A percentile compares a stretch with the other conserved stretches of the same genome.
These are phyloP conservation scores for Blastobotrys raffinosifermentans DNA, from an alignment of 1,139 yeast genomes.

Conservation along the genomic window DNA sequence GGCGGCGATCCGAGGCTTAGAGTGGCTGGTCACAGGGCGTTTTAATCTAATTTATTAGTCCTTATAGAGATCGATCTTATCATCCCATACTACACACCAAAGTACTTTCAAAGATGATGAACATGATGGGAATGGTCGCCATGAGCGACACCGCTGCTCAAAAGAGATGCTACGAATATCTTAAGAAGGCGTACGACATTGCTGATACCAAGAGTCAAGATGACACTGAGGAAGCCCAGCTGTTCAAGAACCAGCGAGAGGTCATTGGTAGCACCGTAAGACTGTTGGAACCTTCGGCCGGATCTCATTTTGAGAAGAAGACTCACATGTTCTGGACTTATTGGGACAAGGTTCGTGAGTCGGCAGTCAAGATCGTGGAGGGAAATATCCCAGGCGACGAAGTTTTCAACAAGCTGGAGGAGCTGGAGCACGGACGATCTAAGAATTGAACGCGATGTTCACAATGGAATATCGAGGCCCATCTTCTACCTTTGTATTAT, in stretches of 20 bases:
- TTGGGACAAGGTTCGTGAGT: conserved; percentile 30
- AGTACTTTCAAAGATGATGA: too few species aligned
- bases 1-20: too few species aligned
- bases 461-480: neutral
- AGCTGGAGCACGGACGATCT: conserved; percentile 29
- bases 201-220: conserved; percentile 14
- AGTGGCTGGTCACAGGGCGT: too few species aligned
- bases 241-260: conserved; percentile 16
- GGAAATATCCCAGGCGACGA: conserved; percentile 16
- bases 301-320: conserved; percentile 16
- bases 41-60: too few species aligned
- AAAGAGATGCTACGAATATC: conserved; percentile 26
- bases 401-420: conserved; percentile 20
- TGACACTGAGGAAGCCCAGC: conserved; percentile 15
- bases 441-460: conserved; percentile 3
- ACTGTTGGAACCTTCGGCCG: conserved; percentile 18
- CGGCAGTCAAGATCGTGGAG: conserved; percentile 18
- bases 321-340: conserved; percentile 31
- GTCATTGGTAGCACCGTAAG: conserved; percentile 15
- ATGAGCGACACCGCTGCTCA: conserved; percentile 28
- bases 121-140: conserved; percentile 27
- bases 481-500: neutral
- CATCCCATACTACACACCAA: too few species aligned
- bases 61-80: too few species aligned
- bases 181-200: conserved; percentile 17